Percentiles rank a stretch among this genome's conserved stretches.
Conservation (phyloP, 768 basidiomycete genomes). For the Artomyces pyxidatus region DNA sequence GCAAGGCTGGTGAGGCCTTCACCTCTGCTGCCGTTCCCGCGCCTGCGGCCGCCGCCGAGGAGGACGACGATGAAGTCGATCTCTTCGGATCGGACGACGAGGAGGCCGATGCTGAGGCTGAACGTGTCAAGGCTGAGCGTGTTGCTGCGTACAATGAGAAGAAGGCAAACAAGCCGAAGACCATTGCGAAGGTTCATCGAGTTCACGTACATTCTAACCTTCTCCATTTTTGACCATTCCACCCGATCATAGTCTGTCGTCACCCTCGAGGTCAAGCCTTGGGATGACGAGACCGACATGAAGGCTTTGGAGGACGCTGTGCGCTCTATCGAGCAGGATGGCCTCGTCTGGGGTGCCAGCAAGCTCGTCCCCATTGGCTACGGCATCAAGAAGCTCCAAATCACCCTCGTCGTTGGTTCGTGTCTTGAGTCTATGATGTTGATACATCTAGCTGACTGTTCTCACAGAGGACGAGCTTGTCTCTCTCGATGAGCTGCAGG, state of each 20-base stretch:
- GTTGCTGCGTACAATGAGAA: slow-evolving; percentile 88
- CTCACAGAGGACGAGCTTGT: slow-evolving; percentile 87
- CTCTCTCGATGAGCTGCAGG: slow-evolving; percentile 89
- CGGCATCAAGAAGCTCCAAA: slow-evolving; percentile 89
- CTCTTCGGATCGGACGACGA: slow-evolving; percentile 68
- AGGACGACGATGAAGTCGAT: slow-evolving; percentile 44
- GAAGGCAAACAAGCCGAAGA: slow-evolving; percentile 88
- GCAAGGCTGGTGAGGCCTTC: slow-evolving; percentile 71
- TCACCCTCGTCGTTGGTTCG: slow-evolving; percentile 44
- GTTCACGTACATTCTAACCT: not conserved
- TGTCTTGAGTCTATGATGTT: slow-evolving; percentile 29
- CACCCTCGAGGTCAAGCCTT: slow-evolving; percentile 96
- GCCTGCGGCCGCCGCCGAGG: slow-evolving; percentile 23
- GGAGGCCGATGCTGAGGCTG: slow-evolving; percentile 41
- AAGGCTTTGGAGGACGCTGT: slow-evolving; percentile 72
- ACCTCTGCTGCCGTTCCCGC: slow-evolving; percentile 39
- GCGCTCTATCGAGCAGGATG: slow-evolving; percentile 79
- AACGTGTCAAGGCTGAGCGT: slow-evolving; percentile 73
- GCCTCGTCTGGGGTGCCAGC: slow-evolving; percentile 93
- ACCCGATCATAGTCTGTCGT: slow-evolving; percentile 97
- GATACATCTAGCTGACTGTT: slow-evolving; percentile 21
- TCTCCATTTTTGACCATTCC: slow-evolving; percentile 3
- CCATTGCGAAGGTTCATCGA: slow-evolving; percentile 68
- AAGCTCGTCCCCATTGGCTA: slow-evolving; percentile 91
- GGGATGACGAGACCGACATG: slow-evolving; percentile 99